Evolutionary conservation across 2,329 filamentous ascomycete genomes (phyloP).

Genomic region (Leptographium wingfieldii): DNA sequence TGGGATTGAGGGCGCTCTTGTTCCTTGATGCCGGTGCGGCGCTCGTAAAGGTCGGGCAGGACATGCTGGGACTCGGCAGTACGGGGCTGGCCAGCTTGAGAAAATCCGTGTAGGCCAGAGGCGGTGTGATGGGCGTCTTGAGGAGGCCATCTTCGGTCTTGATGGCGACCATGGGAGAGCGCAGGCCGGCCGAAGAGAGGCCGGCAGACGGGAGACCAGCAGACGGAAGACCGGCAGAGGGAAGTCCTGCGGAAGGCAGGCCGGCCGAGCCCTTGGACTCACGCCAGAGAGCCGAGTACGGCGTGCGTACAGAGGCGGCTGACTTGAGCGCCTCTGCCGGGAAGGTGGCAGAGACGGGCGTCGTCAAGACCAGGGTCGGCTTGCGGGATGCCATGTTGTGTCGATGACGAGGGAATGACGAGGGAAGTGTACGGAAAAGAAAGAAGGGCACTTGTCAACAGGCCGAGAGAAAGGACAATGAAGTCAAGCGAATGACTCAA

Average conservation of each 20-base stretch:
- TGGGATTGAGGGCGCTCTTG: not conserved
- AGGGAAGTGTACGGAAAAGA: conserved; percentile 5
- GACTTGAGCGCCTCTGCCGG: conserved; percentile 25
- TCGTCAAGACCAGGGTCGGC: conserved; percentile 46
- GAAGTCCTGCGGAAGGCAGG: conserved; percentile 19
- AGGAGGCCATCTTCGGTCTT: conserved; percentile 53
- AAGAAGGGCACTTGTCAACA: not conserved
- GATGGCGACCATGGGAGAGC: conserved; percentile 38
- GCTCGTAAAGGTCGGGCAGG: not conserved
- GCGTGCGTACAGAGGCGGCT: conserved; percentile 48
- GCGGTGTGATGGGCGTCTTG: conserved; percentile 83
- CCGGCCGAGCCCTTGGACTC: conserved; percentile 25
- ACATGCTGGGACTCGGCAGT: conserved; percentile 7
- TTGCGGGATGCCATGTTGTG: conserved; percentile 37
- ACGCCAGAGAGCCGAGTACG: conserved; percentile 44
- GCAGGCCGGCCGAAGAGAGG: conserved; percentile 22
- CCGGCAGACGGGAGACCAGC: conserved; percentile 23
- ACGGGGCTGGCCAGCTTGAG: conserved; percentile 50
- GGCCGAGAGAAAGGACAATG: conserved; percentile 7
- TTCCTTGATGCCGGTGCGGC: not conserved
- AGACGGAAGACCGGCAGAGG: conserved; percentile 22
- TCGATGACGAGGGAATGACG: conserved; percentile 7
- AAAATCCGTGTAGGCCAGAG: conserved; percentile 83
- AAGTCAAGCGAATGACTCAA: conserved; percentile 34
- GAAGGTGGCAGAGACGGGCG: conserved; percentile 50